These are phyloP conservation scores for Neurospora africana DNA, from an alignment of 495 filamentous ascomycete species.

Conservation along the genomic window DNA sequence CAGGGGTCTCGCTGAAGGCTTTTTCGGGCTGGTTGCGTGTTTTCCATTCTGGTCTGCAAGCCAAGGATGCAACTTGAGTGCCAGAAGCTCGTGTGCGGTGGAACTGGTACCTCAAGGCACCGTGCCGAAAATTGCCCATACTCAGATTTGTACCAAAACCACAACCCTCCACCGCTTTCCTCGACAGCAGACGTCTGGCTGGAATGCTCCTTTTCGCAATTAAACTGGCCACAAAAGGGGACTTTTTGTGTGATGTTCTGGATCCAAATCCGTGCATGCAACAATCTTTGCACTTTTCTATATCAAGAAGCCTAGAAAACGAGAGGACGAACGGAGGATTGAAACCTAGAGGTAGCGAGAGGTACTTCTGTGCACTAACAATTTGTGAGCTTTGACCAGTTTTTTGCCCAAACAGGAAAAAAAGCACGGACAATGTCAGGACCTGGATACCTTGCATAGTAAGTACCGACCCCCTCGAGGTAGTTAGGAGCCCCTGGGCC, in stretches of 20 bases:
- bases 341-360: no score
- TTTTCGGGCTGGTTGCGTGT: neutral
- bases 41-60: neutral
- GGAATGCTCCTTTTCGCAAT: no score
- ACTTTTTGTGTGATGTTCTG: no score
- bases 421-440: neutral
- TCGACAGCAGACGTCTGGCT: no score
- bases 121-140: neutral
- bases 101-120: neutral
- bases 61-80: neutral
- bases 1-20: neutral
- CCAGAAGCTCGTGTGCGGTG: neutral
- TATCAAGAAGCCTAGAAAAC: no score
- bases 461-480: neutral
- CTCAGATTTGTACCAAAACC: neutral
- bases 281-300: no score
- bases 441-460: no score
- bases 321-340: no score
- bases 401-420: neutral
- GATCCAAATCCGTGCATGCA: no score
- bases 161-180: no score
- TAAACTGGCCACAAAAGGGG: no score
- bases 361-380: neutral
- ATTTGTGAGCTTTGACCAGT: neutral
- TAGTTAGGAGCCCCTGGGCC: neutral